A percentile compares a stretch with the other conserved stretches of the same genome.
Conservation (phyloP, 2,329 filamentous ascomycete species). For the Parafenestella ontariensis region DNA sequence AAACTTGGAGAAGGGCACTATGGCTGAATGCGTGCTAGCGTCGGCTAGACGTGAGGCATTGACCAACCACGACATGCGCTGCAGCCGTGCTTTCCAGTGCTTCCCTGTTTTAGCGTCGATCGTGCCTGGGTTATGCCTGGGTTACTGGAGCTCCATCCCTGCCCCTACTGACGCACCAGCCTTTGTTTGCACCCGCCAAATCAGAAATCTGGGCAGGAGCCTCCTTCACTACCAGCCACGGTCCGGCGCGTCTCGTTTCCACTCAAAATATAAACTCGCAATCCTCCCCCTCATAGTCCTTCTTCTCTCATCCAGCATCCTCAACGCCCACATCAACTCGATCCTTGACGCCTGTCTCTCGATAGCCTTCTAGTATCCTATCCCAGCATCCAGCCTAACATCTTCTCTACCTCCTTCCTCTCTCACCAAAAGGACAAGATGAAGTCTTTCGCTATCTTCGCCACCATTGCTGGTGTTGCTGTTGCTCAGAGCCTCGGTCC, state of each 20-base stretch:
- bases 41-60: conserved; percentile 8
- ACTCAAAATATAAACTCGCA: conserved; percentile 25
- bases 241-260: conserved; percentile 5
- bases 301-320: conserved; percentile 17
- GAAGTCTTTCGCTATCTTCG: conserved; percentile 50
- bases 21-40: conserved; percentile 5
- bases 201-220: conserved; percentile 11
- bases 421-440: conserved; percentile 35
- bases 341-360: conserved; percentile 15
- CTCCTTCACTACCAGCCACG: conserved; percentile 24
- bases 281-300: background rate
- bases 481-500: conserved; percentile 43
- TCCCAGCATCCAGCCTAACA: conserved; percentile 27
- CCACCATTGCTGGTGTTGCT: conserved; percentile 42
- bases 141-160: conserved; percentile 16
- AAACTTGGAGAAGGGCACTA: conserved; percentile 13
- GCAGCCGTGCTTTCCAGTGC: conserved; percentile 7
- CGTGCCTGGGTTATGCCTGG: conserved; percentile 13
- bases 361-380: conserved; percentile 14
- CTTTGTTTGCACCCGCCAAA: conserved; percentile 2
- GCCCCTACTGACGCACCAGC: conserved; percentile 13
- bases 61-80: conserved; percentile 17
- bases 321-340: conserved; percentile 14
- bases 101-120: too few species aligned
- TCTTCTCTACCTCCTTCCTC: conserved; percentile 13